phyloP scores from a whole-genome alignment of 257 asterid genomes.

The Solanum chilense region DNA sequence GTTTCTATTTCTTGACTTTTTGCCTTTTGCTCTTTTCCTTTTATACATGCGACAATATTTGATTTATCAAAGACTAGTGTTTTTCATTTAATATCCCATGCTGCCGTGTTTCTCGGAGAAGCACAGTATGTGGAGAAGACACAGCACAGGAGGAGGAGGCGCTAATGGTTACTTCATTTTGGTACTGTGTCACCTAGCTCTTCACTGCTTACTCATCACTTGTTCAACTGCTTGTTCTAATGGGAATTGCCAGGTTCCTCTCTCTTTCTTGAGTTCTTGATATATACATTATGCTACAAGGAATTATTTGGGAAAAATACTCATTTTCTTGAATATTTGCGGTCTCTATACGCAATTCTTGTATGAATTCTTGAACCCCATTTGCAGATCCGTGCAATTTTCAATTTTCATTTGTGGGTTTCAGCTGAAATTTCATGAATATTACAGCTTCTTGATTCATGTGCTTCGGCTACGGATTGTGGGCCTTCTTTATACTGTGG shows the following conservation, averaged over 20 bases:
- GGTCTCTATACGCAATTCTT: background rate
- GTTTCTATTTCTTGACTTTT: background rate
- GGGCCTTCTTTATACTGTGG: slow-evolving; percentile 84
- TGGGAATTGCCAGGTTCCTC: slow-evolving; percentile 66
- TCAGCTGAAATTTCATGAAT: slow-evolving; percentile 12
- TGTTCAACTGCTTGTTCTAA: slow-evolving; percentile 43
- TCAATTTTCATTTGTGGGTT: background rate
- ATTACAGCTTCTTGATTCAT: slow-evolving; percentile 63
- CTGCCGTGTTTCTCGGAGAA: slow-evolving; percentile 27
- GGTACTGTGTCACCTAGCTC: slow-evolving; percentile 1
- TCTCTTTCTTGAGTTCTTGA: background rate
- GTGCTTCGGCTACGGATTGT: slow-evolving; percentile 66
- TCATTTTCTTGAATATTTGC: background rate
- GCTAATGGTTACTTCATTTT: slow-evolving; percentile 2
- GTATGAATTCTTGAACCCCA: background rate
- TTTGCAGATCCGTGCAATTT: slow-evolving; percentile 17
- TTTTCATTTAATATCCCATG: slow-evolving; percentile 3
- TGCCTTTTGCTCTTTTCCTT: background rate
- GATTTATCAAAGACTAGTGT: background rate
- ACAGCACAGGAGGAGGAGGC: slow-evolving; percentile 11
- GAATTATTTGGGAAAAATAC: background rate
- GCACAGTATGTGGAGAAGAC: slow-evolving; percentile 18
- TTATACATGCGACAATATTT: background rate
- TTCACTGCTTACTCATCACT: slow-evolving; percentile 19
- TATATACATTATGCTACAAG: background rate